Evolutionary conservation across 306 rosid genomes (phyloP).

Genomic region (Acmispon strigosus): DNA sequence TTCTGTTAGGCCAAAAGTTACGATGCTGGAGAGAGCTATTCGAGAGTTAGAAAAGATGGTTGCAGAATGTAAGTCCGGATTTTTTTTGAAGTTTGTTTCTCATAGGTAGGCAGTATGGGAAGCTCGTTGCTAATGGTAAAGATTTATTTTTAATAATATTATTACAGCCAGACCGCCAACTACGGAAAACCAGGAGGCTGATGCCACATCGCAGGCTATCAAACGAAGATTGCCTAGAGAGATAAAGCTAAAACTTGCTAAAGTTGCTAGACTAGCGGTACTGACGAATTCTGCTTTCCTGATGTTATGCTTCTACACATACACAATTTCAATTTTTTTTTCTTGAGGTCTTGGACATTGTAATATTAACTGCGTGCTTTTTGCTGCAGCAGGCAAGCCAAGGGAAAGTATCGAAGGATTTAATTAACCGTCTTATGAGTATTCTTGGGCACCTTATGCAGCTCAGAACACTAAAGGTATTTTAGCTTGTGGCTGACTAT

Average conservation of each 20-base stretch:
- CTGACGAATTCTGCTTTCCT: constrained; percentile 7
- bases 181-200: constrained; percentile 75
- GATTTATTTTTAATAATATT: constrained; percentile 6
- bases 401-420: constrained; percentile 82
- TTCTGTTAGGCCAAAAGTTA: constrained; percentile 55
- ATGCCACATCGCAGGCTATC: constrained; percentile 62
- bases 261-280: constrained; percentile 99
- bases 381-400: constrained; percentile 86
- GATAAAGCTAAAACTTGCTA: constrained; percentile 89
- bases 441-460: constrained; percentile 92
- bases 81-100: constrained; percentile 17
- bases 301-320: constrained; percentile 13
- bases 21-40: constrained; percentile 84
- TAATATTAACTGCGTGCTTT: constrained; percentile 10
- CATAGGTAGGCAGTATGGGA: not conserved
- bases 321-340: not conserved
- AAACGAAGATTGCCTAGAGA: constrained; percentile 97
- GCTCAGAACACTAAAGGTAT: constrained; percentile 94
- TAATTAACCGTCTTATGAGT: constrained; percentile 83
- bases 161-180: constrained; percentile 91
- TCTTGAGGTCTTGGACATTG: not conserved
- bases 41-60: constrained; percentile 87
- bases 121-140: constrained; percentile 13
- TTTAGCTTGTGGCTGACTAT: constrained; percentile 1
- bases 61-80: constrained; percentile 69